phyloP scores from a whole-genome alignment of 2,329 filamentous ascomycete species.

The Bertia moriformis region DNA sequence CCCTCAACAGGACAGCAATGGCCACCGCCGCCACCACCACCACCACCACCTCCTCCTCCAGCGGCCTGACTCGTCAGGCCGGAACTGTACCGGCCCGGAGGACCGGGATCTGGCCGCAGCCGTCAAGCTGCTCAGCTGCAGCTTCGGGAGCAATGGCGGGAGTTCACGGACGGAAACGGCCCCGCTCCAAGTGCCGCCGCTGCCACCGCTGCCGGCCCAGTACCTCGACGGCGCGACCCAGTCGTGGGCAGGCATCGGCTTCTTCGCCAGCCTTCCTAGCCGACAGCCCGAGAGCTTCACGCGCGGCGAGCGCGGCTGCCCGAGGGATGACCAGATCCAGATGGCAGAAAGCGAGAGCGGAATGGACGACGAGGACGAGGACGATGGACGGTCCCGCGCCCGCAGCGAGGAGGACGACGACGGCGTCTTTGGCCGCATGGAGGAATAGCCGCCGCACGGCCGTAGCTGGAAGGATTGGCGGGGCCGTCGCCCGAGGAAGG shows the following conservation, averaged over 20 bases:
- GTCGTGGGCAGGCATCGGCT: slow-evolving; percentile 34
- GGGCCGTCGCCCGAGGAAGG: too few relatives aligned
- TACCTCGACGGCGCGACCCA: slow-evolving; percentile 53
- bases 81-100: slow-evolving; percentile 61
- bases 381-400: slow-evolving; percentile 44
- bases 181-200: slow-evolving; percentile 66
- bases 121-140: slow-evolving; percentile 79
- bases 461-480: too few relatives aligned
- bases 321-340: slow-evolving; percentile 53
- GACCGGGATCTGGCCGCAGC: slow-evolving; percentile 80
- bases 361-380: slow-evolving; percentile 53
- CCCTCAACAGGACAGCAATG: slow-evolving; percentile 14
- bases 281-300: slow-evolving; percentile 52
- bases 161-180: too few relatives aligned
- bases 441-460: too few relatives aligned
- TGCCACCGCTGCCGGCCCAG: slow-evolving; percentile 71
- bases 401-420: slow-evolving; percentile 81
- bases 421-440: slow-evolving; percentile 91
- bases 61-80: slow-evolving; percentile 69
- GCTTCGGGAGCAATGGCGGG: slow-evolving; percentile 71
- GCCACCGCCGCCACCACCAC: slow-evolving; percentile 59
- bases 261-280: slow-evolving; percentile 48
- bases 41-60: slow-evolving; percentile 54
- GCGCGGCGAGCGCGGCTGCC: slow-evolving; percentile 38
- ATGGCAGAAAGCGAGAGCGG: slow-evolving; percentile 50